Conservation (phyloP, 2,329 filamentous ascomycete species). For the Cadophora gregata region DNA sequence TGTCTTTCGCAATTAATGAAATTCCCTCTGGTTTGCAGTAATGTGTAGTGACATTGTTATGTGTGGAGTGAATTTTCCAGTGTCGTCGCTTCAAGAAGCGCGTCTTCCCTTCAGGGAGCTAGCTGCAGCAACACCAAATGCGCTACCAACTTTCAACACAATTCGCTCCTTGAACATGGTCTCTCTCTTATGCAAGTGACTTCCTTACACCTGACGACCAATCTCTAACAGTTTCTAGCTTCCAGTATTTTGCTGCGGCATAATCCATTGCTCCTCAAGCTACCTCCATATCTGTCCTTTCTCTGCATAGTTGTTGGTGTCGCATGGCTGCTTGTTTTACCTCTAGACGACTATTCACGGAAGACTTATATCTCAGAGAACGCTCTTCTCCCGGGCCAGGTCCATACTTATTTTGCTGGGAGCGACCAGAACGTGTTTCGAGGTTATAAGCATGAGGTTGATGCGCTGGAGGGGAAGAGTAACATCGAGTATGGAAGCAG, state of each 20-base stretch:
- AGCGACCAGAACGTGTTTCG: slow-evolving; percentile 95
- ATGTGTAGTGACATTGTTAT: too few relatives aligned
- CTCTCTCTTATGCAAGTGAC: slow-evolving; percentile 38
- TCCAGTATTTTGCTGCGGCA: slow-evolving; percentile 73
- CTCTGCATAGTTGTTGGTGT: slow-evolving; percentile 86
- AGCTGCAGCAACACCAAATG: slow-evolving; percentile 22
- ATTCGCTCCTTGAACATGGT: slow-evolving; percentile 32
- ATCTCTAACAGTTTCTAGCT: slow-evolving; percentile 44
- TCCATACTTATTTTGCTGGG: slow-evolving; percentile 96
- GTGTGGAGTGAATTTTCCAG: slow-evolving; percentile 23
- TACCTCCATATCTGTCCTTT: slow-evolving; percentile 87
- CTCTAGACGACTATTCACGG: slow-evolving; percentile 88
- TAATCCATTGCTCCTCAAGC: slow-evolving; percentile 80
- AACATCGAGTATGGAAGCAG: slow-evolving; percentile 56
- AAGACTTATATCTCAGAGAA: slow-evolving; percentile 98
- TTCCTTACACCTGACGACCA: neutral
- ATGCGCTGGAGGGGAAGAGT: slow-evolving; percentile 59
- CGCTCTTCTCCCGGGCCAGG: slow-evolving; percentile 91
- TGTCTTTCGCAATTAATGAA: too few relatives aligned
- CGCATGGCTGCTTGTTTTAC: slow-evolving; percentile 87
- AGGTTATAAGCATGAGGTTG: slow-evolving; percentile 85
- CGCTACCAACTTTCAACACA: slow-evolving; percentile 9
- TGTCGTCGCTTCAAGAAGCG: slow-evolving; percentile 31
- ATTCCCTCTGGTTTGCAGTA: neutral
- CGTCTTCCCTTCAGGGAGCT: slow-evolving; percentile 20